A percentile compares a stretch with the other conserved stretches of the same genome.
These are phyloP conservation scores for Suillus occidentalis DNA, from an alignment of 768 basidiomycete species.

Conservation along the genomic window DNA sequence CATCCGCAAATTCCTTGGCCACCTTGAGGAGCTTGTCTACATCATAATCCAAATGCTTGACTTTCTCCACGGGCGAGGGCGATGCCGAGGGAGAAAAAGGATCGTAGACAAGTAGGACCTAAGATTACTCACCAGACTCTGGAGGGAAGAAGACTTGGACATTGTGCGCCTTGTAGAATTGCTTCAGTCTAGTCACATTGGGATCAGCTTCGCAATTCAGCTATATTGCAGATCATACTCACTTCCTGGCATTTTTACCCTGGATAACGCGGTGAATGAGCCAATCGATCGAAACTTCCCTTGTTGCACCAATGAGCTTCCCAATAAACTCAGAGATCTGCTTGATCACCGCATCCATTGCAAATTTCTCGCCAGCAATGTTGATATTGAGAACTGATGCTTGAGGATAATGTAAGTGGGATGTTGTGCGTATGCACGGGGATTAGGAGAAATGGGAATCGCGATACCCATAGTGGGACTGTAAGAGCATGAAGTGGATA, in stretches of 20 bases:
- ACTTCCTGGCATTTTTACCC: slow-evolving; percentile 87
- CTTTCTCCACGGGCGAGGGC: slow-evolving; percentile 71
- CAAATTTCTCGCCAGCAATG: slow-evolving; percentile 72
- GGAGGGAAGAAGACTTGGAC: slow-evolving; percentile 88
- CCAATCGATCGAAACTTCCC: slow-evolving; percentile 80
- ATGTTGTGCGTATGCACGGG: no score
- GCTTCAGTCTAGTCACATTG: slow-evolving; percentile 57
- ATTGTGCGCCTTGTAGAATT: slow-evolving; percentile 77
- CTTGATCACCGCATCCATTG: slow-evolving; percentile 72
- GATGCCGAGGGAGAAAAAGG: slow-evolving; percentile 64
- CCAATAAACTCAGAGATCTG: slow-evolving; percentile 75
- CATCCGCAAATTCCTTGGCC: slow-evolving; percentile 82
- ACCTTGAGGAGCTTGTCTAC: slow-evolving; percentile 74
- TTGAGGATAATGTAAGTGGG: no score
- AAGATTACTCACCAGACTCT: slow-evolving; percentile 74
- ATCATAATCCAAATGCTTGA: slow-evolving; percentile 78
- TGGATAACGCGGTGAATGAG: slow-evolving; percentile 81
- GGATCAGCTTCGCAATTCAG: not conserved
- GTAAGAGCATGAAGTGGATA: slow-evolving; percentile 60
- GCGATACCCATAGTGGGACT: slow-evolving; percentile 33
- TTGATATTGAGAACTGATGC: no score
- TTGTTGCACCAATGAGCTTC: slow-evolving; percentile 76
- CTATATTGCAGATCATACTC: slow-evolving; percentile 18
- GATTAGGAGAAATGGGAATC: no score
- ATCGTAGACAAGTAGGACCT: slow-evolving; percentile 83